Conservation (phyloP, 306 rosid species). For the Trifolium pratense region DNA sequence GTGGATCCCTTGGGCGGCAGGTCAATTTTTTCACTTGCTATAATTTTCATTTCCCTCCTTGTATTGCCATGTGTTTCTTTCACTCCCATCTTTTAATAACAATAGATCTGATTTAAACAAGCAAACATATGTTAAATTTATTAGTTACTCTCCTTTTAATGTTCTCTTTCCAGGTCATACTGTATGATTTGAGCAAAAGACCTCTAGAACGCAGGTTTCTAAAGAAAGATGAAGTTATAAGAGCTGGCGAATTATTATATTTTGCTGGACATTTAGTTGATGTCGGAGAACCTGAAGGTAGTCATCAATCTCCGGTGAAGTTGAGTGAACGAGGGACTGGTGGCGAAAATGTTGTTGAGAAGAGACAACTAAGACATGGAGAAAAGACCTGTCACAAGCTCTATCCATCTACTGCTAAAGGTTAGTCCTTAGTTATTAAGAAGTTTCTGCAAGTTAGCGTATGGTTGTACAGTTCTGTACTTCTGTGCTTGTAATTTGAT, state of each 20-base stretch:
- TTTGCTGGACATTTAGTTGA: conserved; percentile 74
- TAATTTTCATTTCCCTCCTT: conserved; percentile 28
- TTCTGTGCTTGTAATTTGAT: conserved; percentile 33
- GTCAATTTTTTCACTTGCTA: conserved; percentile 45
- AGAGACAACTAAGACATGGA: conserved; percentile 41
- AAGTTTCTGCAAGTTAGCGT: neutral
- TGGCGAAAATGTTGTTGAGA: conserved; percentile 39
- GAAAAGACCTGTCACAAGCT: conserved; percentile 40
- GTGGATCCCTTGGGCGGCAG: conserved; percentile 69
- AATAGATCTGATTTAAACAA: neutral
- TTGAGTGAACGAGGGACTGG: conserved; percentile 38
- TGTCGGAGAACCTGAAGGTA: conserved; percentile 64
- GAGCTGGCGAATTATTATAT: conserved; percentile 54
- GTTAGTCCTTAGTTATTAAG: conserved; percentile 44
- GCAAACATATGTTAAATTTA: conserved; percentile 9
- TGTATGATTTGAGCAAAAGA: conserved; percentile 63
- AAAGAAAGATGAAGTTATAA: conserved; percentile 64
- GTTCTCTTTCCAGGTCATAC: conserved; percentile 56
- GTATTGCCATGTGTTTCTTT: conserved; percentile 6
- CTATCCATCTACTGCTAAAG: conserved; percentile 47
- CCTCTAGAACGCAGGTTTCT: conserved; percentile 65
- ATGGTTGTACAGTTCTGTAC: conserved; percentile 13
- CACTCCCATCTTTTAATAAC: conserved; percentile 7
- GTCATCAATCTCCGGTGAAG: conserved; percentile 45
- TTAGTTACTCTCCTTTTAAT: conserved; percentile 21